Evolutionary conservation across 306 rosid genomes (phyloP).

Genomic region (Cyclanthera cordifolia): DNA sequence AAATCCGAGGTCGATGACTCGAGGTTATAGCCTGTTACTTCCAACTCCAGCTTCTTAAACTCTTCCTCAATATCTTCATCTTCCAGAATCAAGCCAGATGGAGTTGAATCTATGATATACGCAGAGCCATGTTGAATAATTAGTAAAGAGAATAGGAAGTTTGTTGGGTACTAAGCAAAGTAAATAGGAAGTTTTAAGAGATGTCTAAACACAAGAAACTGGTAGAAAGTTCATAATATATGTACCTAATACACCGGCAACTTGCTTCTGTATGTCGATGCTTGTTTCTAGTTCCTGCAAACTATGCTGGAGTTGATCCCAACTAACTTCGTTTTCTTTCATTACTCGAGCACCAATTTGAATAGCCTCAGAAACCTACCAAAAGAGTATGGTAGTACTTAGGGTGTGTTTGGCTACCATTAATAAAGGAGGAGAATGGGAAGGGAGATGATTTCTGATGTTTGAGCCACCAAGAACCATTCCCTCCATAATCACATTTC

Average conservation of each 20-base stretch:
- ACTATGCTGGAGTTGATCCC: conserved; percentile 62
- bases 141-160: background rate
- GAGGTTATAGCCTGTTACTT: conserved; percentile 23
- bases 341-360: conserved; percentile 70
- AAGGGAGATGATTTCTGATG: too few species aligned
- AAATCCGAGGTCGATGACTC: conserved; percentile 17
- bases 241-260: conserved; percentile 62
- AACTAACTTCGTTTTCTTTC: conserved; percentile 52
- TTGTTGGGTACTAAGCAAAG: background rate
- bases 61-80: conserved; percentile 77
- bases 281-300: conserved; percentile 66
- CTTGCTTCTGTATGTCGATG: conserved; percentile 65
- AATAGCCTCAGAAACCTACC: conserved; percentile 85
- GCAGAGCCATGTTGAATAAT: conserved; percentile 12
- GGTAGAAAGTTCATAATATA: background rate
- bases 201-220: conserved; percentile 3
- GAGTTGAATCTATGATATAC: conserved; percentile 37
- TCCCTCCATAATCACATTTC: too few species aligned
- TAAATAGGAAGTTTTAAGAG: too few species aligned
- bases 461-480: too few species aligned
- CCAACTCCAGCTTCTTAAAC: conserved; percentile 56
- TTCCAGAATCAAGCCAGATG: conserved; percentile 29
- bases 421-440: too few species aligned
- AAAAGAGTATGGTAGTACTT: conserved; percentile 13
- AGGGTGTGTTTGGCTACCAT: too few species aligned